A percentile compares a stretch with the other conserved stretches of the same genome.
phyloP scores from a whole-genome alignment of 495 filamentous ascomycete species.

The Lindgomyces ingoldianus region DNA sequence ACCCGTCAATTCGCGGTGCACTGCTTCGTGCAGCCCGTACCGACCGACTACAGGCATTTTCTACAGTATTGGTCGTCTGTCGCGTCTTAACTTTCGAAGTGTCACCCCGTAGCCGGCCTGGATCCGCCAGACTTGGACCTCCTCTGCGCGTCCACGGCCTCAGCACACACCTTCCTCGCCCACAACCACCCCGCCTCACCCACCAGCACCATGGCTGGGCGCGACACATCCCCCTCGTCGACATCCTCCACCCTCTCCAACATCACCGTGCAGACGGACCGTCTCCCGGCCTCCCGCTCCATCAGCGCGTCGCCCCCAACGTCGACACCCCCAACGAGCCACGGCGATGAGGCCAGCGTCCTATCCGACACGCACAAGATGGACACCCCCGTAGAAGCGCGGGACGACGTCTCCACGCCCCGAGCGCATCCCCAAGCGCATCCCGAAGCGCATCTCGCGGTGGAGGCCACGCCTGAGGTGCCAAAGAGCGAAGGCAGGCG shows the following conservation, averaged over 20 bases:
- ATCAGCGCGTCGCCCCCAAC: conserved; percentile 32
- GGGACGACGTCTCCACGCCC: conserved; percentile 1
- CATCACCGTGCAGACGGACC: conserved; percentile 13
- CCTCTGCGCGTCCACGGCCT: conserved; percentile 11
- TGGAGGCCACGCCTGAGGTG: conserved; percentile 23
- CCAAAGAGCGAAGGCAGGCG: conserved; percentile 23
- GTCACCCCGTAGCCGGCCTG: conserved; percentile 13
- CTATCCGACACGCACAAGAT: conserved; percentile 32
- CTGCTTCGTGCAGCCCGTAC: conserved; percentile 15
- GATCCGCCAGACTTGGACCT: conserved; percentile 12
- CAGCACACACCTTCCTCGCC: conserved; percentile 18
- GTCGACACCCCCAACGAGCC: conserved; percentile 44
- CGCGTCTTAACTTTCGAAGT: conserved; percentile 32
- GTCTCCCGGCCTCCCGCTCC: conserved; percentile 23
- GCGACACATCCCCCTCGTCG: conserved; percentile 29
- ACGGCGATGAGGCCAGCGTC: conserved; percentile 38
- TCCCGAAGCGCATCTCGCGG: conserved; percentile 14
- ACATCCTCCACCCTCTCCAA: conserved; percentile 24
- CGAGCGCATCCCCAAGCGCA: conserved; percentile 4
- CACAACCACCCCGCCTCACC: conserved; percentile 4
- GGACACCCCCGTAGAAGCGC: conserved; percentile 10
- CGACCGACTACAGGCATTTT: conserved; percentile 2
- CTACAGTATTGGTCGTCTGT: conserved; percentile 1
- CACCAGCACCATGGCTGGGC: conserved; percentile 24
- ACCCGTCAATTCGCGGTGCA: conserved; percentile 24